Base-by-base conservation (phyloP, 371 early-diverging fungal genomes). In the Zancudomyces culisetae region DNA sequence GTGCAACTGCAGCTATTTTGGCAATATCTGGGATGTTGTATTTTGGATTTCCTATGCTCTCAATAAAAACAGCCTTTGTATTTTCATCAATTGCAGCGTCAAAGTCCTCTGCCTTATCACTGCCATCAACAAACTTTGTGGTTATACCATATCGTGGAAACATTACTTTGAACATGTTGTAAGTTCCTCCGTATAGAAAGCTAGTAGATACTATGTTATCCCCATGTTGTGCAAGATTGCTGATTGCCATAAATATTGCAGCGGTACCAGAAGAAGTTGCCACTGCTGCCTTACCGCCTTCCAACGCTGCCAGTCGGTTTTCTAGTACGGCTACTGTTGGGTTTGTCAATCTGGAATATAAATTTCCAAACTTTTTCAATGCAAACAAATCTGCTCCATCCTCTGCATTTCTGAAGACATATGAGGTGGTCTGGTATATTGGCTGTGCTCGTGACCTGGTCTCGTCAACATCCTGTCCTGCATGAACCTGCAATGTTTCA, bases 401-500 rank as follows among this genome's bases (percentile, higher is more conserved):
- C 3, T 78, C 76, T 20, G 81, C 70, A 56, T 59, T 64, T 57
- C 83, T 75, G 62, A 90, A 88, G 15, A 77, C 77, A 60, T 62
- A 90, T 13, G 84, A 84, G 18, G 84, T 68, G 3, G 85, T 77
- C 3, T 87, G 85, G 64, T 88, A 91, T 58, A 91, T 90, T 21
- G 92, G 92, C 0, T 80, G 78, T 2, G 90, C 92, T 6, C 86
- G 74, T n/a, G 90, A 74, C 41, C 80, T 75, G 51, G 86, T 87
- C 3, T 78, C 55, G 55, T 80, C 82, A 51, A 66, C 65, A 0
- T 24, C 53, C 24, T 87, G 86, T 20, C 90, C 91, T 43, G 87
- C 88, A 59, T 91, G 92, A n/a, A 91, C 64, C 62, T 90, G 90
- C 24, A 90, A 77, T 15, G 91, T 90, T 54, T 90, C 89, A 61